Conservation (phyloP, 306 rosid species). For the Inga oerstediana region DNA sequence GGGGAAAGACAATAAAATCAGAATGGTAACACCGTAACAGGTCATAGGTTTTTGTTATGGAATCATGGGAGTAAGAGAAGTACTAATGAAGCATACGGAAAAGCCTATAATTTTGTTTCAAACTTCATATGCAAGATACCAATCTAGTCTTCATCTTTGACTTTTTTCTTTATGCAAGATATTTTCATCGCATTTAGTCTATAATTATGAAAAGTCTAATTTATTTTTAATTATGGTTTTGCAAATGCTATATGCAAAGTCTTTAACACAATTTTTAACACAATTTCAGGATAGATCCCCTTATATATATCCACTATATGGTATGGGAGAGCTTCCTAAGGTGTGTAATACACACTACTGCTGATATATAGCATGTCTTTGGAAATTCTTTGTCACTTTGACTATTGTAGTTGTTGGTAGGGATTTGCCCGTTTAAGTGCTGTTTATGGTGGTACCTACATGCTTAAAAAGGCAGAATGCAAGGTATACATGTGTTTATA, state of each 20-base stretch:
- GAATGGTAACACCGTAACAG: too few species aligned
- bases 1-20: too few species aligned
- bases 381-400: conserved; percentile 7
- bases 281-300: conserved; percentile 65
- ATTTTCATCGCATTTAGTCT: not conserved
- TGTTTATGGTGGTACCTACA: conserved; percentile 72
- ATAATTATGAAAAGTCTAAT: conserved; percentile 3
- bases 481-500: conserved; percentile 44
- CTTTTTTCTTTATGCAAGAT: not conserved
- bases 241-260: conserved; percentile 62
- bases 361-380: not conserved
- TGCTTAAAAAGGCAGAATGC: conserved; percentile 66
- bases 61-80: not conserved
- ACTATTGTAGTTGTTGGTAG: conserved; percentile 33
- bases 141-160: not conserved
- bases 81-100: not conserved
- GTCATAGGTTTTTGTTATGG: not conserved
- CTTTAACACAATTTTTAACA: conserved; percentile 64
- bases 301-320: conserved; percentile 66
- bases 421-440: conserved; percentile 73
- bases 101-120: conserved; percentile 15
- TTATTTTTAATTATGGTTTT: conserved; percentile 7
- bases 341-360: conserved; percentile 32
- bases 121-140: not conserved
- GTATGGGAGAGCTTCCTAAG: conserved; percentile 69